Evolutionary conservation across 2,329 filamentous ascomycete species (phyloP), one percentile per base, ranked within the genome.

Genomic region (Tothia fuscella): DNA sequence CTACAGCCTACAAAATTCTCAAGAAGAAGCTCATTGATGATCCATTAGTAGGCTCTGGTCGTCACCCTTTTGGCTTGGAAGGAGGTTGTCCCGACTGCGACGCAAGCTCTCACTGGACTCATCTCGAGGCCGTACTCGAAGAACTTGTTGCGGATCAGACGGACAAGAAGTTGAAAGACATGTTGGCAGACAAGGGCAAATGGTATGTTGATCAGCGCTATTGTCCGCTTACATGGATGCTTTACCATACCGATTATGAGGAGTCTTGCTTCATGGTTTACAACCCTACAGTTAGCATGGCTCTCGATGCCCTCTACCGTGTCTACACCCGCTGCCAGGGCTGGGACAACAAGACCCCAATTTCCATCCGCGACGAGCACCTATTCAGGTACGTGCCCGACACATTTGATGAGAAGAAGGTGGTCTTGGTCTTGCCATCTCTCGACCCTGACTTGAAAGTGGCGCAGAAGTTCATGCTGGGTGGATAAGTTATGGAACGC

Each of bases 21-120:
- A 37, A 26, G 35, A 37, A 37, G 17, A 21, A 21, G 16, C 22
- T 37, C 17, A 14, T 14, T n/a, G 35, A 25, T 5, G 35, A 37
- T 10, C 22, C 35, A 3, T 24, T 37, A 16, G n/a, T n/a, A n/a
- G n/a, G n/a, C n/a, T n/a, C n/a, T n/a, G n/a, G n/a, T n/a, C n/a
- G n/a, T n/a, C 35, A 37, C 22, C 22, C 35, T 17, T 21, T 37
- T 17, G 21, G 22, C 35, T 25, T 17, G 13, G 12, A 25, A 14
- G 22, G 22, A 24, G 35, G 20, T 17, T 37, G 35, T 37, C 35
- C 35, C 25, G 19, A 26, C 9, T 37, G 35, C 35, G 35, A 37
- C n/a, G 20, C 35, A 17, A 25, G 22, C 21, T 25, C 35, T 16
- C 25, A 25, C 6, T 6, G 17, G 13, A 22, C 33, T 22, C 16